Evolutionary conservation across 352 stramenopile species (phyloP).

Genomic region (Phytopythium vexans): DNA sequence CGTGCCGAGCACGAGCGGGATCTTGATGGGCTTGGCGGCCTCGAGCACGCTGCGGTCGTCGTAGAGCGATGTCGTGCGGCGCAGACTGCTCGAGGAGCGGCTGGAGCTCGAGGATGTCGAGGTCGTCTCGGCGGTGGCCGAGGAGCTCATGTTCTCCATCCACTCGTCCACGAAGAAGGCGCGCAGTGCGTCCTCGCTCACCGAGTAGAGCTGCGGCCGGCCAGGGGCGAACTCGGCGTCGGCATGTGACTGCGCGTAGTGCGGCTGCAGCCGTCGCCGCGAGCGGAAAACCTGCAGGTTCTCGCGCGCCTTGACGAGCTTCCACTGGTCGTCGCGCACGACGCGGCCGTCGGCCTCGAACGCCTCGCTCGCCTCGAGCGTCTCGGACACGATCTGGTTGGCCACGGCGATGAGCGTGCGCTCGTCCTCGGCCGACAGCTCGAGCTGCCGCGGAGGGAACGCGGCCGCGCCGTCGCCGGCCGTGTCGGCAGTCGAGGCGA

Average conservation of each 20-base stretch:
- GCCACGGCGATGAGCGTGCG: slow-evolving; percentile 7
- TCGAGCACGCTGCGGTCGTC: slow-evolving; percentile 19
- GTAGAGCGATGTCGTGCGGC: neutral
- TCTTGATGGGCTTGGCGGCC: slow-evolving; percentile 17
- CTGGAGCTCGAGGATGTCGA: slow-evolving; percentile 17
- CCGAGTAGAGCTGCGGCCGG: slow-evolving; percentile 25
- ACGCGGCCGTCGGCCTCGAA: slow-evolving; percentile 15
- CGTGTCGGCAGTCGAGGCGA: neutral
- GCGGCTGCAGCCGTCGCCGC: slow-evolving; percentile 1
- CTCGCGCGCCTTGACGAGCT: slow-evolving; percentile 22
- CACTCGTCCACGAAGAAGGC: slow-evolving; percentile 18
- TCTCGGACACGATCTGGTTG: slow-evolving; percentile 39
- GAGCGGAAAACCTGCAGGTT: slow-evolving; percentile 25
- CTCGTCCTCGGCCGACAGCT: neutral
- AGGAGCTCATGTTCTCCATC: slow-evolving; percentile 6
- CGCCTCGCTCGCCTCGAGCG: slow-evolving; percentile 23
- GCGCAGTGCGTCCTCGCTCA: slow-evolving; percentile 13
- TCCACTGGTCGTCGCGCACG: slow-evolving; percentile 23
- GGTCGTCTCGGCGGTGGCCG: slow-evolving; percentile 9
- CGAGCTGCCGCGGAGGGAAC: slow-evolving; percentile 13
- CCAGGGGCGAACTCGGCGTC: slow-evolving; percentile 14
- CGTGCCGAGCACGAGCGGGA: slow-evolving; percentile 22
- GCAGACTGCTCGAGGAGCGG: slow-evolving; percentile 6
- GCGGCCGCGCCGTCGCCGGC: neutral
- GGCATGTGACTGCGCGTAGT: neutral